Percentiles rank a stretch among this genome's conserved stretches.
These are phyloP conservation scores for Xylaria castorea DNA, from an alignment of 495 filamentous ascomycete genomes.

Conservation along the genomic window DNA sequence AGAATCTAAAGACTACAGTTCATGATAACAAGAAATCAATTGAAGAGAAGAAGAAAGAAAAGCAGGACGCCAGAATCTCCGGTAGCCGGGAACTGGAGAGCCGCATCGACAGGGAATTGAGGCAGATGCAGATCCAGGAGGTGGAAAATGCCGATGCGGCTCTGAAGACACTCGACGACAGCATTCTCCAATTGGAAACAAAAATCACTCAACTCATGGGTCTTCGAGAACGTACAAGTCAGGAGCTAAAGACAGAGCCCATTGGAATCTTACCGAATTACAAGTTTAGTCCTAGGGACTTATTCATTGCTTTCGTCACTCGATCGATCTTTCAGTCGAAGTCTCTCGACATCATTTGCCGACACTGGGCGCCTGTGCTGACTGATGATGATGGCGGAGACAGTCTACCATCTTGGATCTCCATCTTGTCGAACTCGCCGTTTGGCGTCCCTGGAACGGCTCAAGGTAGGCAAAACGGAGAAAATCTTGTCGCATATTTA, in stretches of 20 bases:
- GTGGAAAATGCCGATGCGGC: background rate
- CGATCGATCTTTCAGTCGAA: background rate
- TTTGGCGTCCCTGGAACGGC: background rate
- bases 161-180: background rate
- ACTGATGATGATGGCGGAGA: background rate
- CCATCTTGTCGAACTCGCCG: background rate
- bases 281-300: background rate
- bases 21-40: background rate
- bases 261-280: background rate
- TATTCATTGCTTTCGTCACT: conserved; percentile 8
- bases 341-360: background rate
- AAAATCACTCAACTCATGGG: background rate
- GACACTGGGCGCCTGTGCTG: background rate
- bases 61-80: background rate
- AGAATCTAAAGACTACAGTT: background rate
- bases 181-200: background rate
- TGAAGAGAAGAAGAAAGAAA: background rate
- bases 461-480: background rate
- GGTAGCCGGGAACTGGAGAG: background rate
- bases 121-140: background rate
- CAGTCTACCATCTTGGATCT: background rate
- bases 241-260: background rate
- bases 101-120: background rate
- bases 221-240: background rate
- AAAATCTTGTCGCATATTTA: background rate